Percentiles rank a stretch among this genome's conserved stretches.
These are phyloP conservation scores for Fusarium buharicum DNA, from an alignment of 2,329 filamentous ascomycete species.

Conservation along the genomic window DNA sequence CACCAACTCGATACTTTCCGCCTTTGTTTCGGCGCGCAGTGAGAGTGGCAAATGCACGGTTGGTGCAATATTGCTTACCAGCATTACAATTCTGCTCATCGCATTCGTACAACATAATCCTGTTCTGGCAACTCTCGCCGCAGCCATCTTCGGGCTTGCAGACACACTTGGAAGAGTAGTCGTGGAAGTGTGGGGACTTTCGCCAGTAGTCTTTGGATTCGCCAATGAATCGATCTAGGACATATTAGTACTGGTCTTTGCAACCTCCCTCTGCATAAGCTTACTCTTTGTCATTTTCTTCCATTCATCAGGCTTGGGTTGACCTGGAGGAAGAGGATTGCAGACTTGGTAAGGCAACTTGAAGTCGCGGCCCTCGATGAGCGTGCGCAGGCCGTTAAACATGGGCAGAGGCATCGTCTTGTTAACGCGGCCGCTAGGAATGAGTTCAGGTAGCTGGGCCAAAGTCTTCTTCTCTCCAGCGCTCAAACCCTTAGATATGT, in stretches of 20 bases:
- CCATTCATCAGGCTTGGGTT: slow-evolving; percentile 94
- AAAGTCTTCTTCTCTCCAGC: slow-evolving; percentile 63
- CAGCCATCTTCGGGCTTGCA: slow-evolving; percentile 83
- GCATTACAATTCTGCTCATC: slow-evolving; percentile 89
- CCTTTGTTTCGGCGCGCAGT: slow-evolving; percentile 78
- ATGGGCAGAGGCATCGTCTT: slow-evolving; percentile 78
- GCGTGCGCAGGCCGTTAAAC: slow-evolving; percentile 76
- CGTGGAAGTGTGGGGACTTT: slow-evolving; percentile 77
- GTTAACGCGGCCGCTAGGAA: slow-evolving; percentile 61
- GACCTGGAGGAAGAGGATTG: slow-evolving; percentile 83
- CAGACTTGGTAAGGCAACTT: slow-evolving; percentile 91
- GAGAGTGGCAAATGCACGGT: slow-evolving; percentile 87
- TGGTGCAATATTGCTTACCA: slow-evolving; percentile 78
- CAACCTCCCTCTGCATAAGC: slow-evolving; percentile 47
- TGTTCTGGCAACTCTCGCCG: slow-evolving; percentile 89
- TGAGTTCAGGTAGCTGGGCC: slow-evolving; percentile 59
- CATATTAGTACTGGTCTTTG: slow-evolving; percentile 42
- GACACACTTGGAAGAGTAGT: slow-evolving; percentile 80
- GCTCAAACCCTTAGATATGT: slow-evolving; percentile 61
- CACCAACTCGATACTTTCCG: slow-evolving; percentile 89
- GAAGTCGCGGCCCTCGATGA: slow-evolving; percentile 82
- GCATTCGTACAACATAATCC: slow-evolving; percentile 97
- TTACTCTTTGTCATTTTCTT: slow-evolving; percentile 90
- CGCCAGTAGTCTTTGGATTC: slow-evolving; percentile 85
- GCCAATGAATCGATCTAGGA: slow-evolving; percentile 85